These are phyloP conservation scores for Calamus simplicifolius DNA, from an alignment of 176 grass and related monocot genomes.

Conservation along the genomic window DNA sequence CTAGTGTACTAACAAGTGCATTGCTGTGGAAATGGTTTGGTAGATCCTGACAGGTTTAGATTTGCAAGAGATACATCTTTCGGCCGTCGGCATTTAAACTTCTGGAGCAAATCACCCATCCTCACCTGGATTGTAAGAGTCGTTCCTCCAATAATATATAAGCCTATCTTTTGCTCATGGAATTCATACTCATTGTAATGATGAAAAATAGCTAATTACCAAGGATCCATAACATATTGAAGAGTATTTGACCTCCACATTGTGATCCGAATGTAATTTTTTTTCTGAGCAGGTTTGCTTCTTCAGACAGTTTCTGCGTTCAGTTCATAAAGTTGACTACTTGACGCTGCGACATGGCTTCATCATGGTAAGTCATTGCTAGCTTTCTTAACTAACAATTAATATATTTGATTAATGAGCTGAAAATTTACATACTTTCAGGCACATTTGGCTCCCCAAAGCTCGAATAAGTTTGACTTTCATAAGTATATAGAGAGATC, in stretches of 20 bases:
- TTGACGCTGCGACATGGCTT: conserved; percentile 13
- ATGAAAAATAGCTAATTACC: too few species aligned
- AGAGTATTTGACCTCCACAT: too few species aligned
- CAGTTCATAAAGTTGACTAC: conserved; percentile 11
- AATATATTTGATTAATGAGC: not conserved
- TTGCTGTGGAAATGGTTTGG: too few species aligned
- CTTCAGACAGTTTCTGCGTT: conserved; percentile 12
- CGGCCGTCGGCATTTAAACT: conserved; percentile 8
- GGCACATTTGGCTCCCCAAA: conserved; percentile 19
- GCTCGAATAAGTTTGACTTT: conserved; percentile 8
- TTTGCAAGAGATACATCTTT: conserved; percentile 21
- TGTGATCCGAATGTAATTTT: not conserved
- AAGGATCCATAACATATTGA: too few species aligned
- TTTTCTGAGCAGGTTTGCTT: conserved; percentile 8
- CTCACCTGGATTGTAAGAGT: conserved; percentile 16
- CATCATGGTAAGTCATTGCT: conserved; percentile 6
- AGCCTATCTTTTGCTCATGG: too few species aligned
- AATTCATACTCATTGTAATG: too few species aligned
- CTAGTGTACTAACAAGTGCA: not conserved
- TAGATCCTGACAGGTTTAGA: conserved; percentile 15
- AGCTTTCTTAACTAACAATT: not conserved
- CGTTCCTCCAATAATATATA: too few species aligned
- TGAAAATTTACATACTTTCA: not conserved
- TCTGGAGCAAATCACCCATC: conserved; percentile 7
- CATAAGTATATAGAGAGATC: conserved; percentile 13